phyloP scores from a whole-genome alignment of 768 basidiomycete genomes.

The Lepiota venenata region DNA sequence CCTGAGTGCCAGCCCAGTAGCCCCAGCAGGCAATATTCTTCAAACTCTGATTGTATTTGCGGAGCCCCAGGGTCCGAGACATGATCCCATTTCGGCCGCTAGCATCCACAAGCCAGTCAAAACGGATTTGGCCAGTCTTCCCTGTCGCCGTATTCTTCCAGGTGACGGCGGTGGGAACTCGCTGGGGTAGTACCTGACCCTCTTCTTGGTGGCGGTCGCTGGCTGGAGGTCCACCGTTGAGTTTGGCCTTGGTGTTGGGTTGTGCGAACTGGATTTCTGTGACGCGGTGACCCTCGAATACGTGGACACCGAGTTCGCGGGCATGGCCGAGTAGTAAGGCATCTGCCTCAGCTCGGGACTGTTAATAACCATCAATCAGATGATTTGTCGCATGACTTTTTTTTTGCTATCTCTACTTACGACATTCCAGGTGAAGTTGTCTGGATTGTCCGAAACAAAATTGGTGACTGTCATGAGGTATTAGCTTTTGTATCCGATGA shows the following conservation, averaged over 20 bases:
- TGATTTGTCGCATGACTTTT: background rate
- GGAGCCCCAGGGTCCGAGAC: constrained; percentile 60
- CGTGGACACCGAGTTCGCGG: constrained; percentile 36
- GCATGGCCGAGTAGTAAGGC: constrained; percentile 52
- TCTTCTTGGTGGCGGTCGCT: background rate
- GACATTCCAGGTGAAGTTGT: constrained; percentile 56
- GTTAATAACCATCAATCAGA: background rate
- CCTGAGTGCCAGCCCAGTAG: constrained; percentile 49
- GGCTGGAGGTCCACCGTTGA: constrained; percentile 21
- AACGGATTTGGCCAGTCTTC: constrained; percentile 41
- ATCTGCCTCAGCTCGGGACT: constrained; percentile 55
- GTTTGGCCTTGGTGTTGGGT: constrained; percentile 23
- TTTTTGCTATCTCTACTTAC: constrained; percentile 24
- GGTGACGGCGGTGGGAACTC: constrained; percentile 27
- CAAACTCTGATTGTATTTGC: constrained; percentile 50
- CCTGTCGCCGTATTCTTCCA: constrained; percentile 21
- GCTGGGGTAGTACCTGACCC: constrained; percentile 24
- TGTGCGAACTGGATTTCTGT: constrained; percentile 40
- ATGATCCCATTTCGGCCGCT: constrained; percentile 54
- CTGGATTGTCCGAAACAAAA: constrained; percentile 44
- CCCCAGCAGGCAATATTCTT: constrained; percentile 59
- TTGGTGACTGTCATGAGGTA: constrained; percentile 44
- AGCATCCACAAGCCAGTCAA: constrained; percentile 59
- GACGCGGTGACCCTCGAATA: constrained; percentile 46
- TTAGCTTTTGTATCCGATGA: background rate